Base-by-base conservation (phyloP, 2,329 filamentous ascomycete genomes). In the Aspergillus eucalypticola region DNA sequence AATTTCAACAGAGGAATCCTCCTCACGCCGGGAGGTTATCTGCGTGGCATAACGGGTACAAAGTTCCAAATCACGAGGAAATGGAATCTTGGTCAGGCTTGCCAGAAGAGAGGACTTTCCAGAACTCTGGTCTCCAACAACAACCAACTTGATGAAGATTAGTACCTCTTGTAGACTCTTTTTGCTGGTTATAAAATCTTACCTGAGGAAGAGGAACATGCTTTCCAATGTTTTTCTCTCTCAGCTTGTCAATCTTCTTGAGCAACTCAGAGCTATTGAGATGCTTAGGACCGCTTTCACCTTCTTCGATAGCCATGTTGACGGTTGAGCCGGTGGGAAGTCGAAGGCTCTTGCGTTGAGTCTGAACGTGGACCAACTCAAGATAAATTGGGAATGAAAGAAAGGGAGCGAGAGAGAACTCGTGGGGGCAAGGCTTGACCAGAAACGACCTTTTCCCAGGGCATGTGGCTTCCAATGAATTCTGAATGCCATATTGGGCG, bases 11-110 rank as follows among this genome's bases (percentile, higher is more conserved):
- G 10, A 50, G 5, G 8, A 8, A 15, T 50, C 46, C 3, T n/a
- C 8, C 15, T 66, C 63, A 38, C 76, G 72, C 0, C 77, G 77
- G 25, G 81, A 75, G 11, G 74, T 78, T 48, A 83, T 82, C 59
- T 82, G 76, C 0, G 80, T 82, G 0, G 80, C 78, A 65, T 79
- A 81, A 2, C 77, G 66, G 2, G 79, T 82, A 50, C 79, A 81
- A 3, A 79, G 64, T 0, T 73, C 74, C 38, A 65, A 68, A 23
- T 71, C 77, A 73, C 64, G 70, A 42, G 35, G 70, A 70, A 19
- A 73, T 72, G 21, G 76, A 70, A 23, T 65, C 64, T 23, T 62
- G 23, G 56, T 75, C 66, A 75, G 59, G 1, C 68, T 72, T 56
- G 73, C 72, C 3, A 76, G 61, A 1, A 75, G 66, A 5, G 70